Evolutionary conservation across 2,329 filamentous ascomycete species (phyloP).

Genomic region (Colletotrichum sp.): DNA sequence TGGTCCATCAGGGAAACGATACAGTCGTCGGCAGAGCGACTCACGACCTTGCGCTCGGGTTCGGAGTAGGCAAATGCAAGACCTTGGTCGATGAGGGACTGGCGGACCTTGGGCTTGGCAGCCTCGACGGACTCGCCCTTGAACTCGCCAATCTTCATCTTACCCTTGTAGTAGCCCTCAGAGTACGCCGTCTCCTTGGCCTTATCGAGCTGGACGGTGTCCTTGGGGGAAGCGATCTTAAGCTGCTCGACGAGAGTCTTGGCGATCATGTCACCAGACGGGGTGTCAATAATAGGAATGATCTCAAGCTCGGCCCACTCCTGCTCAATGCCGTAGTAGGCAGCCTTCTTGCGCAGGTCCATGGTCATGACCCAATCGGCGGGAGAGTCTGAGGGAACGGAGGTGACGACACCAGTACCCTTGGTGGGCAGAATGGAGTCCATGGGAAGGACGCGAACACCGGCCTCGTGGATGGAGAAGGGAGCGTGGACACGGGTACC

Average conservation of each 20-base stretch:
- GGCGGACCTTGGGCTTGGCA: conserved; percentile 84
- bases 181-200: conserved; percentile 96
- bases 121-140: conserved; percentile 85
- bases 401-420: conserved; percentile 96
- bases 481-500: conserved; percentile 91
- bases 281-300: conserved; percentile 86
- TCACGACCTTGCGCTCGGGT: conserved; percentile 88
- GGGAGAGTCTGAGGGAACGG: conserved; percentile 92
- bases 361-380: conserved; percentile 91
- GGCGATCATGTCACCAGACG: conserved; percentile 86
- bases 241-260: conserved; percentile 85
- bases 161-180: conserved; percentile 89
- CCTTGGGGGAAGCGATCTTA: conserved; percentile 97
- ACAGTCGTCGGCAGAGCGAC: conserved; percentile 89
- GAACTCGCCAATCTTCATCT: conserved; percentile 86
- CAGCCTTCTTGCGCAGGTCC: conserved; percentile 92
- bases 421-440: conserved; percentile 90
- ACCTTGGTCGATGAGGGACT: conserved; percentile 76
- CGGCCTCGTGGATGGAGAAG: conserved; percentile 81
- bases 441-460: conserved; percentile 93
- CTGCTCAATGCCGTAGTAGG: conserved; percentile 95
- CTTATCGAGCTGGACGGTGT: conserved; percentile 86
- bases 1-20: conserved; percentile 93
- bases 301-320: conserved; percentile 96
- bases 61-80: conserved; percentile 93